These are phyloP conservation scores for Parasitella parasitica DNA, from an alignment of 371 early-diverging fungal species.

Conservation along the genomic window DNA sequence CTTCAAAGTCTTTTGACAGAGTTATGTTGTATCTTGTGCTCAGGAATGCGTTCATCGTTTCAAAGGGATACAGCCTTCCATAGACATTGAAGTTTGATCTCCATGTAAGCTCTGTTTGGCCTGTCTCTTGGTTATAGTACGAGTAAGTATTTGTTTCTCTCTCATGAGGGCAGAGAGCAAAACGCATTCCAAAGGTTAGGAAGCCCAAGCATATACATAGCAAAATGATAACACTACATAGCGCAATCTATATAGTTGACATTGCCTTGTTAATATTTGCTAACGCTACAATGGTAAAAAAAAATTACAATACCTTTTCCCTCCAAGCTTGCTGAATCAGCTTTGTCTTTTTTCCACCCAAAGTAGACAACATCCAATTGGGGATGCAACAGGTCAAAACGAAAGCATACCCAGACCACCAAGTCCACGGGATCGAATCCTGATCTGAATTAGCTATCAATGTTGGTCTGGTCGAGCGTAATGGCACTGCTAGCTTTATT, in stretches of 20 bases:
- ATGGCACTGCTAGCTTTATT: not conserved
- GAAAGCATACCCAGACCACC: slow-evolving; percentile 47
- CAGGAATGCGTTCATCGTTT: slow-evolving; percentile 3
- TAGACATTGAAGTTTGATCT: not conserved
- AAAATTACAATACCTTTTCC: slow-evolving; percentile 55
- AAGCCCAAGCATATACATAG: slow-evolving; percentile 66
- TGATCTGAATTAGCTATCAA: not conserved
- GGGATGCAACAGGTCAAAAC: slow-evolving; percentile 54
- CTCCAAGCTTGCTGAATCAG: slow-evolving; percentile 79
- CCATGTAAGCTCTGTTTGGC: slow-evolving; percentile 18
- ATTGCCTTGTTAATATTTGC: not conserved
- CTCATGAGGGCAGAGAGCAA: slow-evolving; percentile 54
- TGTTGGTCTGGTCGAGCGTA: not conserved
- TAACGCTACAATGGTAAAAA: not conserved
- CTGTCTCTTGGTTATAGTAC: slow-evolving; percentile 30
- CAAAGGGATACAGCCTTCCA: slow-evolving; percentile 7
- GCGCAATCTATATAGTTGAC: slow-evolving; percentile 62
- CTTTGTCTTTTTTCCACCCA: slow-evolving; percentile 43
- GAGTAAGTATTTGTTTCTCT: slow-evolving; percentile 28
- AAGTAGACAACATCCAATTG: slow-evolving; percentile 39
- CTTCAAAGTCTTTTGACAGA: not conserved
- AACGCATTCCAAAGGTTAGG: slow-evolving; percentile 59
- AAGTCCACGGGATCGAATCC: slow-evolving; percentile 5
- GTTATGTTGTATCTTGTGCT: slow-evolving; percentile 4
- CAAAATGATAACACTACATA: slow-evolving; percentile 70